A percentile compares a stretch with the other conserved stretches of the same genome.
These are phyloP conservation scores for Ogataea naganishii DNA, from an alignment of 805 yeast species.

Conservation along the genomic window DNA sequence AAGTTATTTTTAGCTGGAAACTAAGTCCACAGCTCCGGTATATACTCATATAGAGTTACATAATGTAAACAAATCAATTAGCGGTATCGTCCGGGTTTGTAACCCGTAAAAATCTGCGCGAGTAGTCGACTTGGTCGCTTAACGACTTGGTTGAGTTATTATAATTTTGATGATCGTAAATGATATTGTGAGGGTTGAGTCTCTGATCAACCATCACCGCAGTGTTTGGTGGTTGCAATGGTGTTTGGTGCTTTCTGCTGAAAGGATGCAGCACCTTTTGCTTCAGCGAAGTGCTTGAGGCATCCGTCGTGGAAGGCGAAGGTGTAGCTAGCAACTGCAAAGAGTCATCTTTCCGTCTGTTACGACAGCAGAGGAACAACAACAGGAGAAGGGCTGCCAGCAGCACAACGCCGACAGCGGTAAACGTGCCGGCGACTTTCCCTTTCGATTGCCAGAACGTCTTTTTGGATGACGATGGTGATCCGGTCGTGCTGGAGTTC, in stretches of 20 bases:
- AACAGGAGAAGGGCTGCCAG: slow-evolving; percentile 34
- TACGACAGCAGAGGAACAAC: slow-evolving; percentile 22
- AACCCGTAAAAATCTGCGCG: slow-evolving; percentile 46
- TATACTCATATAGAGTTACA: too few species aligned
- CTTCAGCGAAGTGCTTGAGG: too few species aligned
- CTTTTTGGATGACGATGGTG: slow-evolving; percentile 11
- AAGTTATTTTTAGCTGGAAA: too few species aligned
- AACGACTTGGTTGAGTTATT: slow-evolving; percentile 35
- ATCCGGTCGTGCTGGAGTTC: slow-evolving; percentile 2
- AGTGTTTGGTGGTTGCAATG: slow-evolving; percentile 4
- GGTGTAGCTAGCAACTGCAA: too few species aligned
- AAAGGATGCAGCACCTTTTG: slow-evolving; percentile 1
- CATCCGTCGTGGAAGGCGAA: too few species aligned
- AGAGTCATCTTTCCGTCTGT: slow-evolving; percentile 3
- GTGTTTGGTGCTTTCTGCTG: background rate
- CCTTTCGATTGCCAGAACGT: slow-evolving; percentile 63
- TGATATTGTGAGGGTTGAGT: slow-evolving; percentile 47
- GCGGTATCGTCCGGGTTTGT: slow-evolving; percentile 28
- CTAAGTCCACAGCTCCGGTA: too few species aligned
- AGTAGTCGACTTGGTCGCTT: slow-evolving; percentile 50
- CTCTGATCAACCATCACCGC: slow-evolving; percentile 44
- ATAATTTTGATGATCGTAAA: slow-evolving; percentile 36
- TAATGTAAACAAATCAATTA: slow-evolving; percentile 1
- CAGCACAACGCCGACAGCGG: slow-evolving; percentile 62
- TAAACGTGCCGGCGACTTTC: slow-evolving; percentile 79